Conservation (phyloP, 441 rosid species). For the Hura crepitans region DNA sequence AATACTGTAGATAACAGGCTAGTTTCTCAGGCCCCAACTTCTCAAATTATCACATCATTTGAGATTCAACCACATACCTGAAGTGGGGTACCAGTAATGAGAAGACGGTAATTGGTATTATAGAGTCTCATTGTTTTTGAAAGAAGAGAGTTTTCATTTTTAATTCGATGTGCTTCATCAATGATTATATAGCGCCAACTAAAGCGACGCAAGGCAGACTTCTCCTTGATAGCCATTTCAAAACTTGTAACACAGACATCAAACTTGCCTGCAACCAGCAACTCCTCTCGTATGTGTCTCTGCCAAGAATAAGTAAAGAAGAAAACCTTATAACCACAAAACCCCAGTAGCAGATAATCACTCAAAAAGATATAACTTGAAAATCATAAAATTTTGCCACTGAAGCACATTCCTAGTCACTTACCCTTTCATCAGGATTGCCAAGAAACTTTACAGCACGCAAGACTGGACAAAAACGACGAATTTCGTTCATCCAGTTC, state of each 20-base stretch:
- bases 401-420: conserved; percentile 22
- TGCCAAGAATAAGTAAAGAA: conserved; percentile 33
- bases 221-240: conserved; percentile 99
- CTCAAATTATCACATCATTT: neutral
- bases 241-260: conserved; percentile 98
- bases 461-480: conserved; percentile 86
- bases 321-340: conserved; percentile 8
- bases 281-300: conserved; percentile 88
- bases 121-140: conserved; percentile 96
- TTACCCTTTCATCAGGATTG: conserved; percentile 98
- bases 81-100: conserved; percentile 97
- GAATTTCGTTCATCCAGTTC: conserved; percentile 99
- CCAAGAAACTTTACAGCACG: conserved; percentile 97
- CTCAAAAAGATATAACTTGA: neutral
- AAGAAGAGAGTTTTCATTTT: conserved; percentile 95
- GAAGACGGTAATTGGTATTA: conserved; percentile 92
- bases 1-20: neutral
- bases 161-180: conserved; percentile 98
- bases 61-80: conserved; percentile 52
- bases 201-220: conserved; percentile 80
- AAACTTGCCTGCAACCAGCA: conserved; percentile 95
- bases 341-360: neutral
- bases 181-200: conserved; percentile 98
- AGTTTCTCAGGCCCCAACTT: neutral
- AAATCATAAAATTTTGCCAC: neutral